A percentile compares a stretch with the other conserved stretches of the same genome.
Evolutionary conservation across 805 yeast genomes (phyloP).

Genomic region (Spencermartinsiella europaea): DNA sequence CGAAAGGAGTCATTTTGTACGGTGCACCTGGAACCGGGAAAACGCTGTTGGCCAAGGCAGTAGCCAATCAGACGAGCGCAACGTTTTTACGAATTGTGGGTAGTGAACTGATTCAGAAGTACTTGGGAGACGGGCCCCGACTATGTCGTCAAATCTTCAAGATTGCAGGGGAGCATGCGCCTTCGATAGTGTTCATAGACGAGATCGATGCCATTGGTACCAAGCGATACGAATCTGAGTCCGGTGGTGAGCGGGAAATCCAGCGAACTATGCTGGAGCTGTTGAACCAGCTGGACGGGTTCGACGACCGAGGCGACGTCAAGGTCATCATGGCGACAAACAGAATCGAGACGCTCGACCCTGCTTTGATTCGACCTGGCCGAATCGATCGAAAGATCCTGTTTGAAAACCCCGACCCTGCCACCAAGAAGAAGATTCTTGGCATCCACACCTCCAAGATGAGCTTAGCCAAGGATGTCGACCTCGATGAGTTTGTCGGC

Average conservation of each 20-base stretch:
- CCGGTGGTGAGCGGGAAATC: conserved; percentile 96
- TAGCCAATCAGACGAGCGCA: conserved; percentile 96
- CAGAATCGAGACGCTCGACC: conserved; percentile 89
- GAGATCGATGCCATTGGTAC: conserved; percentile 99
- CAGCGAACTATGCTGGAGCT: conserved; percentile 97
- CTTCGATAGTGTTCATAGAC: conserved; percentile 96
- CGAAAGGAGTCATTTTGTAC: conserved; percentile 93
- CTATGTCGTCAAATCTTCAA: conserved; percentile 91
- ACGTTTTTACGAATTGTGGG: conserved; percentile 96
- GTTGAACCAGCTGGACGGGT: conserved; percentile 92
- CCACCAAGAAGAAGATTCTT: conserved; percentile 88
- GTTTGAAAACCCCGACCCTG: conserved; percentile 92
- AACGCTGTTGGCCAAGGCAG: conserved; percentile 93
- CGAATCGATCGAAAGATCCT: conserved; percentile 94
- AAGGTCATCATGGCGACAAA: conserved; percentile 98
- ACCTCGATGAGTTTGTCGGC: conserved; percentile 80
- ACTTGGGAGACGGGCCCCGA: conserved; percentile 96
- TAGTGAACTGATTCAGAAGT: conserved; percentile 93
- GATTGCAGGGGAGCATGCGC: conserved; percentile 95
- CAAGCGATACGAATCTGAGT: conserved; percentile 84
- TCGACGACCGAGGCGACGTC: conserved; percentile 95
- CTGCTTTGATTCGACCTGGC: conserved; percentile 95
- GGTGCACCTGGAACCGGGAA: conserved; percentile 99
- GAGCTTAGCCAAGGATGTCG: conserved; percentile 84
- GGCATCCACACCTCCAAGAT: conserved; percentile 89